A percentile compares a stretch with the other conserved stretches of the same genome.
These are phyloP conservation scores for Zychaea mexicana DNA, from an alignment of 371 early-diverging fungal genomes.

Conservation along the genomic window DNA sequence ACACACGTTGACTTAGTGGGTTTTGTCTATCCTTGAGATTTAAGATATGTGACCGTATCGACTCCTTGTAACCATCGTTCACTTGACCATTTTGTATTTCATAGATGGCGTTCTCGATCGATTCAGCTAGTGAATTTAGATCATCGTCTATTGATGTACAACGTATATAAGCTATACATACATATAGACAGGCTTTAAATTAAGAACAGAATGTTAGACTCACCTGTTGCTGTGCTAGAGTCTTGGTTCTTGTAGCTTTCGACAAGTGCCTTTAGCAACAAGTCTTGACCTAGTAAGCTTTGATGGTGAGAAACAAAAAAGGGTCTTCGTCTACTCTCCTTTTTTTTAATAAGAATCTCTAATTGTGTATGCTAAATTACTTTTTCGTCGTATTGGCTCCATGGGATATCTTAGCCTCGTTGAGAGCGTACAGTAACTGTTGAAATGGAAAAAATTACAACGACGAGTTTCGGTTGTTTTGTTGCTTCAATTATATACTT, in stretches of 20 bases:
- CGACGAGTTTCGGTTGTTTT: too few relatives aligned
- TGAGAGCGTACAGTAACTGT: too few relatives aligned
- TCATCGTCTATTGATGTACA: neutral
- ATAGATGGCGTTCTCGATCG: slow-evolving; percentile 19
- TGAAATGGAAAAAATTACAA: neutral
- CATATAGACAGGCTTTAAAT: neutral
- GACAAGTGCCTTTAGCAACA: neutral
- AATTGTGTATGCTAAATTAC: neutral
- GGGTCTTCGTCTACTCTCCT: neutral
- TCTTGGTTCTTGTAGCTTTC: neutral
- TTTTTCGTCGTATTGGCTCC: slow-evolving; percentile 6
- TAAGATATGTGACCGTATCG: slow-evolving; percentile 19
- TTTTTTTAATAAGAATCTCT: too few relatives aligned
- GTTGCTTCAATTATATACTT: too few relatives aligned
- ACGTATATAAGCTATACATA: too few relatives aligned
- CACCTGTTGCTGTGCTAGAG: neutral
- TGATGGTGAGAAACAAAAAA: neutral
- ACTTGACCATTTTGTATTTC: slow-evolving; percentile 5
- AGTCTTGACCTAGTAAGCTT: neutral
- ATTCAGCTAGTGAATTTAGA: slow-evolving; percentile 4
- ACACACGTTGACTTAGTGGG: slow-evolving; percentile 9
- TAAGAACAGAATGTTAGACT: too few relatives aligned
- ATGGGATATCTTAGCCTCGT: neutral
- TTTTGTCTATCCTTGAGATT: slow-evolving; percentile 20
- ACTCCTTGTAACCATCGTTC: slow-evolving; percentile 16